Base-by-base conservation (phyloP, 2,329 filamentous ascomycete species). In the Xylaria polymorpha region DNA sequence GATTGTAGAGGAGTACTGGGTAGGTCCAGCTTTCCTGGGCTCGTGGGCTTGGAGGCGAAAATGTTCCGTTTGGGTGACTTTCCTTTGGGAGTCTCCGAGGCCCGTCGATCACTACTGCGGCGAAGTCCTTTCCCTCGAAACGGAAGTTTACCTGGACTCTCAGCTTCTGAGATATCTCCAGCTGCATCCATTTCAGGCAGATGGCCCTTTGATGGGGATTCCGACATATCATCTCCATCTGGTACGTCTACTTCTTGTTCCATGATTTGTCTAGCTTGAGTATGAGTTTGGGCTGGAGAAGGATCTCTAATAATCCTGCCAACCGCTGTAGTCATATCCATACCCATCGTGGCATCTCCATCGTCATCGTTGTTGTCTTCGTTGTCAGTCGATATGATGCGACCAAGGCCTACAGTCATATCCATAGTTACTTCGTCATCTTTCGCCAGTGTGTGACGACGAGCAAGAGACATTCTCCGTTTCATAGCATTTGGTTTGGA, bases 251-350 rank as follows among this genome's bases (percentile, higher is more conserved):
- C 84, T 74, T 90, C 88, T 71, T 86, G 80, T 72, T 90, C 87
- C 86, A 90, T 88, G 14, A 87, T 77, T 56, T 83, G 83, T 76
- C 87, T 90, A 9, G 85, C 87, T 65, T 85, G 80, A 9, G 80
- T 77, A 46, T 84, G 84, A 43, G 81, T 79, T 58, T 81, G 81
- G 22, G 77, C 77, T 29, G 80, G 74, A 50, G 77, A 76, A 25
- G 79, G 76, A 71, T 81, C 71, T 79, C 82, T 78, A 76, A 92
- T 81, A 60, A 93, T 92, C 9, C 85, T 84, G 10, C 91, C 90
- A 56, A 92, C 82, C 6, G 86, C 87, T 55, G 84, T 84, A 1
- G 90, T 92, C 77, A 92, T 88, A 55, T 92, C 90, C 90, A 92
- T 92, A 0, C 85, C 88, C 77, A 86, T 83, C 1, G 87, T 89